A percentile compares a stretch with the other conserved stretches of the same genome.
Evolutionary conservation across 163 green algal genomes (phyloP).

Genomic region (Volvox carteri): DNA sequence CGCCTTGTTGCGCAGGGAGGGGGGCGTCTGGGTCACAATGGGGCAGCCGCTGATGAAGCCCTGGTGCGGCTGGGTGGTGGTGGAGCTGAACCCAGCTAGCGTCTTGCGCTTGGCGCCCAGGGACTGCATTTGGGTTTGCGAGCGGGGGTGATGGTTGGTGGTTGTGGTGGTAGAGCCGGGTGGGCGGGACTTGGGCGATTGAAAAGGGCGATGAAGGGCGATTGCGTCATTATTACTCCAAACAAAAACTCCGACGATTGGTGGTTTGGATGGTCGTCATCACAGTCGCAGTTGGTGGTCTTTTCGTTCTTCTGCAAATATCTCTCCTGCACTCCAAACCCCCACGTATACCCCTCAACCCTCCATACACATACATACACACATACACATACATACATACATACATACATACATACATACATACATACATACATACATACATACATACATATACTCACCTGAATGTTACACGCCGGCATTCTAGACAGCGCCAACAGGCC

Average conservation of each 20-base stretch:
- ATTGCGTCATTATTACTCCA: no score
- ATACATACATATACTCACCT: no score
- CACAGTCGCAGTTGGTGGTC: no score
- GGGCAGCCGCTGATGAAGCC: conserved; percentile 88
- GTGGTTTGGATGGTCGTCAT: no score
- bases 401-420: no score
- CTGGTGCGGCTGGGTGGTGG: conserved; percentile 82
- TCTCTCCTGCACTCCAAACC: no score
- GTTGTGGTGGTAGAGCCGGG: no score
- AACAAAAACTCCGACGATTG: no score
- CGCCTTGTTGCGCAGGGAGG: conserved; percentile 83
- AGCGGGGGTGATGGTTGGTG: neutral
- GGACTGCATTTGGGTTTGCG: conserved; percentile 73
- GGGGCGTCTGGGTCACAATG: conserved; percentile 86
- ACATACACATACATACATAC: neutral
- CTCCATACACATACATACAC: neutral
- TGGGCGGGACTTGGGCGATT: no score
- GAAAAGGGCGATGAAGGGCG: neutral
- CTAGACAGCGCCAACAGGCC: conserved; percentile 88
- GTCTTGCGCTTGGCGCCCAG: conserved; percentile 92
- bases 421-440: no score
- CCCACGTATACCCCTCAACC: no score
- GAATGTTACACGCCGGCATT: conserved; percentile 97
- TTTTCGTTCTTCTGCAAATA: no score
- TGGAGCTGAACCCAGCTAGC: conserved; percentile 87